A percentile compares a stretch with the other conserved stretches of the same genome.
These are phyloP conservation scores for Ehretia macrophylla DNA, from an alignment of 257 asterid species.

Conservation along the genomic window DNA sequence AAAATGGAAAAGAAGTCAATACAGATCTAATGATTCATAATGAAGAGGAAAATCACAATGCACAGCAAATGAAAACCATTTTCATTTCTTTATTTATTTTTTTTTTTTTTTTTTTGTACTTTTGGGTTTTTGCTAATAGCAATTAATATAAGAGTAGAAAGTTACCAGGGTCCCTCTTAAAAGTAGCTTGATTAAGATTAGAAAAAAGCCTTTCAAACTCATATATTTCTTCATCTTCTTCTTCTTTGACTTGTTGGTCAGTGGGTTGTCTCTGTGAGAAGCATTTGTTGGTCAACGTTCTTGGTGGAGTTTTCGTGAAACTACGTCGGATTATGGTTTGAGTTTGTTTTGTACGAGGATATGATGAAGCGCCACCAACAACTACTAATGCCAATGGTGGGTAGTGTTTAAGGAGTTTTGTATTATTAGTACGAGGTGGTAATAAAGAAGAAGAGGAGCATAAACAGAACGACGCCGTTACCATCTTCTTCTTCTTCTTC, in stretches of 20 bases:
- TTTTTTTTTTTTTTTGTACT: background rate
- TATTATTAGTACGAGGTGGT: no score
- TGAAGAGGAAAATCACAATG: background rate
- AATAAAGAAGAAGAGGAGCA: conserved; percentile 25
- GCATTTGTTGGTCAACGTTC: conserved; percentile 31
- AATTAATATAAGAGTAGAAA: background rate
- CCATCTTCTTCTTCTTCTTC: conserved; percentile 22
- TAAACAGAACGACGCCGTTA: conserved; percentile 29
- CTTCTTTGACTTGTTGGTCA: conserved; percentile 29
- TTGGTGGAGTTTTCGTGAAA: conserved; percentile 11
- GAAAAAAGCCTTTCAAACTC: conserved; percentile 77
- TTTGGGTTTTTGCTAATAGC: background rate
- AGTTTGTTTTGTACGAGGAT: conserved; percentile 26
- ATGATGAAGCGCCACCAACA: background rate
- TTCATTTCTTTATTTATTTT: background rate
- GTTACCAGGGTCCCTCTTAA: conserved; percentile 83
- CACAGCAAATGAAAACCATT: background rate
- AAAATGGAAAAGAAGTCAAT: conserved; percentile 10
- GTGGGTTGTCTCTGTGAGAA: conserved; percentile 34
- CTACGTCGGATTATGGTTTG: conserved; percentile 4
- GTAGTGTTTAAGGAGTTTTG: no score
- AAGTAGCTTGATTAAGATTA: conserved; percentile 72
- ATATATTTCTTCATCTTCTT: conserved; percentile 36
- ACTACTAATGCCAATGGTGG: no score
- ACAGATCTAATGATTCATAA: background rate